Base-by-base conservation (phyloP, 2,329 filamentous ascomycete species). In the Cladophialophora yegresii region DNA sequence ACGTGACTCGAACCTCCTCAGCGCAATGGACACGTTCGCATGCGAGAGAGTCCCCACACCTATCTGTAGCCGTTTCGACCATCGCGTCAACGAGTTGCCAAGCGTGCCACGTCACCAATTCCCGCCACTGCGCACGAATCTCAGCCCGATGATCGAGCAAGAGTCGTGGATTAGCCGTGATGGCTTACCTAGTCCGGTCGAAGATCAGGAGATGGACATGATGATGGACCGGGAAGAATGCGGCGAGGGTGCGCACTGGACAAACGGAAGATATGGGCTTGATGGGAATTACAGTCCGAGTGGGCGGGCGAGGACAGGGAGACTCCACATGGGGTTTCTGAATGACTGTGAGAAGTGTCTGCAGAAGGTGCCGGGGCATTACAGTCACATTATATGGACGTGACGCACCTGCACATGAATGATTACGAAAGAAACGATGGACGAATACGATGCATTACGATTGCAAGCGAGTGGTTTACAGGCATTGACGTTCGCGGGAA, bases 301-400 rank as follows among this genome's bases (percentile, higher is more conserved):
- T 13, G 56, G 61, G 16, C 53, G 63, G 49, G 54, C 56, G 43
- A 65, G 67, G 33, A 67, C 63, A 22, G 69, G 67, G 28, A 86
- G 84, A 66, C 89, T 92, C 75, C 90, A 88, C 71, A 91, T 92
- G 85, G 90, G 90, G 57, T 92, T 89, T 77, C 82, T 89, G 67
- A 83, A 87, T 12, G 89, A 91, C 75, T 93, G 90, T 74, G 89
- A 92, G 66, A 92, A 92, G 76, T 93, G 90, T 77, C 84, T 83
- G 51, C 82, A 85, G 73, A 89, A 87, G 73, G 88, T 91, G 7
- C 89, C 90, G 0, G 90, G 90, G 0, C 90, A 93, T 74, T 92
- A 91, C 73, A 92, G 89, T 72, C 90, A 93, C 76, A 91, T 92
- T 65, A 86, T 91, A 68, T 73, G 75, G 58, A 65, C 70, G 3